These are phyloP conservation scores for Tetratostichococcus sp. DNA, from an alignment of 139 green algal species.

Conservation along the genomic window DNA sequence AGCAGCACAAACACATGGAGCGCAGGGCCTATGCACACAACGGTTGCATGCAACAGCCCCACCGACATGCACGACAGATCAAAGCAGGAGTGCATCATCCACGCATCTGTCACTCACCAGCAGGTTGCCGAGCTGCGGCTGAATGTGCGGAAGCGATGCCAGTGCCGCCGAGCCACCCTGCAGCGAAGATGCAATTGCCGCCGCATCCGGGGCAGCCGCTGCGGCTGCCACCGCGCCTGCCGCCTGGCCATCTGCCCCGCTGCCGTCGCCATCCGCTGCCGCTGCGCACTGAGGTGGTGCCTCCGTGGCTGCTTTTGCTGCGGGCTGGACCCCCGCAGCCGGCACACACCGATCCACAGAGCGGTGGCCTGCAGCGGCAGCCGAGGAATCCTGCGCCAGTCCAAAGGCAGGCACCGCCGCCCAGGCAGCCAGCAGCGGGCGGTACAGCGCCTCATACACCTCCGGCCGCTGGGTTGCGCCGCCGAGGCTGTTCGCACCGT, in stretches of 20 bases:
- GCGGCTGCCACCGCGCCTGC: background rate
- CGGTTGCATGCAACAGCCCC: no score
- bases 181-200: background rate
- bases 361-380: no score
- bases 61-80: no score
- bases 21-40: no score
- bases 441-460: slow-evolving; percentile 38
- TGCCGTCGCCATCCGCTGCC: no score
- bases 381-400: background rate
- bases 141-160: background rate
- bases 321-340: no score
- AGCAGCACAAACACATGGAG: no score
- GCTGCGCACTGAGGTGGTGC: no score
- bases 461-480: slow-evolving; percentile 26
- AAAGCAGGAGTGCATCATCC: no score
- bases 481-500: slow-evolving; percentile 6
- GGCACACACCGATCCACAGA: no score
- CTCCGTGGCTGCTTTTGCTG: no score
- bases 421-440: slow-evolving; percentile 35
- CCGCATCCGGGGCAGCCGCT: background rate
- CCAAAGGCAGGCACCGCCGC: background rate
- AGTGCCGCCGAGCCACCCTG: background rate
- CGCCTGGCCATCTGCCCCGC: no score
- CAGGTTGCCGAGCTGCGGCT: background rate
- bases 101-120: background rate